Evolutionary conservation across 495 filamentous ascomycete species (phyloP), one percentile per base, ranked within the genome.

Genomic region (Staphylotrichum longicolle): DNA sequence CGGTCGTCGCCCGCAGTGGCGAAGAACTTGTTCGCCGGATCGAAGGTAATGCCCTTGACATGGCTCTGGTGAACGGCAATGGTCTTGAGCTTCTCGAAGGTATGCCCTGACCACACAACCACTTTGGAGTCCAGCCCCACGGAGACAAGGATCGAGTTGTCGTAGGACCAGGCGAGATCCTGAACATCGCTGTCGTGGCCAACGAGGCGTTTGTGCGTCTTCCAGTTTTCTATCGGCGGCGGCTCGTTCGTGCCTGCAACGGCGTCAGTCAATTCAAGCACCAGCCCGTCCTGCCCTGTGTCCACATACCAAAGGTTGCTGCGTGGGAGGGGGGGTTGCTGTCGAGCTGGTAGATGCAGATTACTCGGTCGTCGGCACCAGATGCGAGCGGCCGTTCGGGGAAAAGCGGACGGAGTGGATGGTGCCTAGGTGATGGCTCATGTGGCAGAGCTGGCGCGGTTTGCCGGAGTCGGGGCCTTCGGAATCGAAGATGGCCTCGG

Each of bases 151-250:
- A 99, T 91, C 1, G 91, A 96, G 33, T 91, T 94, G 78, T 99
- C 94, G 68, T 88, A 88, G 40, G 94, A 96, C 94, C 94, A 99
- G 37, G 91, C 94, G 58, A 98, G 79, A 80, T 99, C 95, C 74
- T 98, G 94, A 42, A 99, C 91, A 77, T 99, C 94, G 74, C 98
- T 98, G 55, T 99, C 94, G 70, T 99, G 94, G 8, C 95, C 95
- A 51, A 96, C 93, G 53, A 99, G 78, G 63, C 94, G 88, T 61
- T 91, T 88, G 60, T 91, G 85, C 39, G 95, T 95, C 70, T 94
- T 90, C 94, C 94, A 99, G 68, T 95, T 96, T 77, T 99, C 94
- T 30, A 93, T 89, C 0, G 93, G 91, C 2, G 93, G 91, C 35
- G 90, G 84, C 67, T 98, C 95, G 69, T 95, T 95, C 20, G 90